Evolutionary conservation across 2,329 filamentous ascomycete genomes (phyloP), one percentile per base, ranked within the genome.

Genomic region (Periconia digitata): DNA sequence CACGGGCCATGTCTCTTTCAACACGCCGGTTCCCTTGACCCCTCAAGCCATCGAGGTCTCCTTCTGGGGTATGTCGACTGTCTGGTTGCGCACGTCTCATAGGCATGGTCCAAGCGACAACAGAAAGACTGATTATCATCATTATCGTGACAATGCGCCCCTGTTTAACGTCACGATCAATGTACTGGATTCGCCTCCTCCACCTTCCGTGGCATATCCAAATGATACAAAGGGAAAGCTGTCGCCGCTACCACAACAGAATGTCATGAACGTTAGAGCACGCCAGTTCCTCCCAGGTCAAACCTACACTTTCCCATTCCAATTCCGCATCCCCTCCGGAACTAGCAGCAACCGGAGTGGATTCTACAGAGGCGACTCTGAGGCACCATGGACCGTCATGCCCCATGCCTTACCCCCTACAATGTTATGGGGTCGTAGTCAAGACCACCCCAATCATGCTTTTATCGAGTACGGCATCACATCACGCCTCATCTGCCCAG

Each of bases 371-470:
- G 8, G 54, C 7, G 47, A 56, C 15, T 29, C 15, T 2, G 55
- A 59, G 16, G 18, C 39, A 13, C 49, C 50, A 2, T 66, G 49
- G 49, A 58, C 49, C 0, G 44, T 54, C 1, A 27, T 37, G 10
- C 59, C 56, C 1, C 63, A 66, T 32, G 13, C 48, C n/a, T 48
- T 66, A 3, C 63, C 63, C 2, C 63, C 63, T 5, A 60, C 48
- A 2, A 64, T 66, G 40, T 37, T 51, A 4, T 42, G 43, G 22
- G 56, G 44, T 0, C 15, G 16, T 3, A 43, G 15, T 6, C 12
- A 16, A 6, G 41, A 49, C 23, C 15, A 40, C 1, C 51, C 60
- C 1, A 50, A 63, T 45, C 53, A 51, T 22, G 54, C 54, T 1
- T 46, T 49, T 16, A 50, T 64, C 18, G 37, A 52, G 16, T 66